Percentiles rank a stretch among this genome's conserved stretches.
Evolutionary conservation across 257 asterid genomes (phyloP).

Genomic region (Solanum piurae): DNA sequence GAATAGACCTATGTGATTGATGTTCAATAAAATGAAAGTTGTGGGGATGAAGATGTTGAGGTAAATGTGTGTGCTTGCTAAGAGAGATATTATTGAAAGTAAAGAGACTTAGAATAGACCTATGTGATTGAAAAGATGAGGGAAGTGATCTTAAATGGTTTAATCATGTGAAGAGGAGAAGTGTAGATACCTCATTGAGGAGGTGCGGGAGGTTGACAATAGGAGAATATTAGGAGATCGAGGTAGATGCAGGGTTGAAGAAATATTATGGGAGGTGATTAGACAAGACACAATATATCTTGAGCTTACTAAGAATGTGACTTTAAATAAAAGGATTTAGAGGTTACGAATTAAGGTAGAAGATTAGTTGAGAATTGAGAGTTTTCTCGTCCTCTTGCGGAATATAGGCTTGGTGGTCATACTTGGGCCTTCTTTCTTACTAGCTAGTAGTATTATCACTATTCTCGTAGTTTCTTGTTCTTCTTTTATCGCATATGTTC

Average conservation of each 20-base stretch:
- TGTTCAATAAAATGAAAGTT: background rate
- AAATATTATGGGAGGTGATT: background rate
- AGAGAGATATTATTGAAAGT: background rate
- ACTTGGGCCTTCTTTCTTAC: background rate
- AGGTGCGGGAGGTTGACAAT: background rate
- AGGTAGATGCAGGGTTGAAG: background rate
- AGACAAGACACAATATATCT: background rate
- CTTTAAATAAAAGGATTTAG: background rate
- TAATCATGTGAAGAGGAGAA: background rate
- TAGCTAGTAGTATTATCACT: background rate
- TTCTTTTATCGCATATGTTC: background rate
- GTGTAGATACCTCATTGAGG: background rate
- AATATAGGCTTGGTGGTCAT: background rate
- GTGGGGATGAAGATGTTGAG: background rate
- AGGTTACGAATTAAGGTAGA: background rate
- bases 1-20: background rate
- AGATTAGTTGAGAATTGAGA: no score
- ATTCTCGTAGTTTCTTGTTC: background rate
- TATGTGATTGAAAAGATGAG: background rate
- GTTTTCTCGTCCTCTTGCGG: background rate
- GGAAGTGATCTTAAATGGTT: background rate
- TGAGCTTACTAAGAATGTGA: background rate
- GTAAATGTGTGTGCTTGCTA: background rate
- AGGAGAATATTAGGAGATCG: background rate
- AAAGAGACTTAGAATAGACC: background rate